Percentiles rank a stretch among this genome's conserved stretches.
Evolutionary conservation across 345 rosid genomes (phyloP).

Genomic region (Limnanthes douglasii): DNA sequence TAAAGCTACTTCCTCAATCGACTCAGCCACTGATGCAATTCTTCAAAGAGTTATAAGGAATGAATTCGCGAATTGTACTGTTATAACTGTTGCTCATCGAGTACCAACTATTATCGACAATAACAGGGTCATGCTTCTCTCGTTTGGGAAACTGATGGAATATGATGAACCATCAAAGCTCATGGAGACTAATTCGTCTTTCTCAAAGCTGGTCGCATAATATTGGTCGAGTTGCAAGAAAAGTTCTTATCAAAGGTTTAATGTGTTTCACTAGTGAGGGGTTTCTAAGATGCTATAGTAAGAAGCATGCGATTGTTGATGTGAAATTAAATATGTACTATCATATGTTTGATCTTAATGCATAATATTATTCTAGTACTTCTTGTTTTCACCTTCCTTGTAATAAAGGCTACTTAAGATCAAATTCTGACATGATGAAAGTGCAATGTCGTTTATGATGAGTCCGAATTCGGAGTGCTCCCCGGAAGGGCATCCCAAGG

Average conservation of each 20-base stretch:
- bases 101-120: constrained; percentile 62
- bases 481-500: no score
- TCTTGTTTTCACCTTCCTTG: no score
- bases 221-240: constrained; percentile 60
- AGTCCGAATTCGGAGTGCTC: no score
- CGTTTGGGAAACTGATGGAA: constrained; percentile 51
- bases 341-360: no score
- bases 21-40: constrained; percentile 55
- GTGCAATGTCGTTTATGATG: no score
- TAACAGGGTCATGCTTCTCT: constrained; percentile 81
- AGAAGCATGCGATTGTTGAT: no score
- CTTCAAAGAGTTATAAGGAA: constrained; percentile 49
- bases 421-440: no score
- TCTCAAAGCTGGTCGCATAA: constrained; percentile 64
- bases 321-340: no score
- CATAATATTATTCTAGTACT: no score
- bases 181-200: constrained; percentile 48
- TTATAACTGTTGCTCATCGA: constrained; percentile 64
- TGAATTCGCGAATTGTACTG: constrained; percentile 51
- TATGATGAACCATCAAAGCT: constrained; percentile 54
- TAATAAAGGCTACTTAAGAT: no score
- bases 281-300: no score
- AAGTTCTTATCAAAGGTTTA: constrained; percentile 15
- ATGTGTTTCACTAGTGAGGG: no score
- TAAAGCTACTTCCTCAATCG: constrained; percentile 65